phyloP scores from a whole-genome alignment of 192 early-diverging fungal species.

The Physocladia obscura region DNA sequence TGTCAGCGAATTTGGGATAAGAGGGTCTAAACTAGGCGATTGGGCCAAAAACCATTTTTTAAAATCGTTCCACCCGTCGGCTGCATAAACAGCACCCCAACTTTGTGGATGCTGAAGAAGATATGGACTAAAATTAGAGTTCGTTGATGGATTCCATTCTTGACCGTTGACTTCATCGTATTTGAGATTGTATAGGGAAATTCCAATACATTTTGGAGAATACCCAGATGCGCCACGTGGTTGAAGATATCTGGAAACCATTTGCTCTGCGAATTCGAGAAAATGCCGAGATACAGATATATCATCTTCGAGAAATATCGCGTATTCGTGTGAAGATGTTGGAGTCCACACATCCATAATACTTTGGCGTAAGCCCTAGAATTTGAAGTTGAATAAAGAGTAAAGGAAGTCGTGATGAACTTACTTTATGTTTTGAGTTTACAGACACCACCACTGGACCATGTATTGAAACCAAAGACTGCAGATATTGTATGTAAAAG shows the following conservation, averaged over 20 bases:
- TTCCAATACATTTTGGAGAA: constrained; percentile 20
- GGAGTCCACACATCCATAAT: constrained; percentile 35
- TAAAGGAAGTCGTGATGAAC: background rate
- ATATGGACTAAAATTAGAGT: constrained; percentile 3
- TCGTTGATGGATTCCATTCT: constrained; percentile 5
- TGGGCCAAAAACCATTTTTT: constrained; percentile 24
- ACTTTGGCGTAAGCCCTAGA: constrained; percentile 10
- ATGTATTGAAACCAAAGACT: constrained; percentile 13
- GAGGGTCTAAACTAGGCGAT: constrained; percentile 5
- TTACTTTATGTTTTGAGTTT: constrained; percentile 10
- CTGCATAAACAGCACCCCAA: constrained; percentile 27
- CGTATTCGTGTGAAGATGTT: constrained; percentile 2
- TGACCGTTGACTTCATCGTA: constrained; percentile 30
- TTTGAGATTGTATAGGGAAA: constrained; percentile 29
- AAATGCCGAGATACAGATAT: constrained; percentile 33
- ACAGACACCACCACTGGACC: constrained; percentile 15
- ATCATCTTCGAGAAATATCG: constrained; percentile 40
- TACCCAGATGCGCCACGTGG: constrained; percentile 7
- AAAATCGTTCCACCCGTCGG: constrained; percentile 28
- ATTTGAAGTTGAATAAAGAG: no score
- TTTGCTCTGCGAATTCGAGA: constrained; percentile 33
- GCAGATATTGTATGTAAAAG: constrained; percentile 22
- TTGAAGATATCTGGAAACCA: constrained; percentile 22
- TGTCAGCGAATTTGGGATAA: constrained; percentile 23
- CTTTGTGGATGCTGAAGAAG: constrained; percentile 32